Base-by-base conservation (phyloP, 2,329 filamentous ascomycete genomes). In the Fusarium xylarioides region DNA sequence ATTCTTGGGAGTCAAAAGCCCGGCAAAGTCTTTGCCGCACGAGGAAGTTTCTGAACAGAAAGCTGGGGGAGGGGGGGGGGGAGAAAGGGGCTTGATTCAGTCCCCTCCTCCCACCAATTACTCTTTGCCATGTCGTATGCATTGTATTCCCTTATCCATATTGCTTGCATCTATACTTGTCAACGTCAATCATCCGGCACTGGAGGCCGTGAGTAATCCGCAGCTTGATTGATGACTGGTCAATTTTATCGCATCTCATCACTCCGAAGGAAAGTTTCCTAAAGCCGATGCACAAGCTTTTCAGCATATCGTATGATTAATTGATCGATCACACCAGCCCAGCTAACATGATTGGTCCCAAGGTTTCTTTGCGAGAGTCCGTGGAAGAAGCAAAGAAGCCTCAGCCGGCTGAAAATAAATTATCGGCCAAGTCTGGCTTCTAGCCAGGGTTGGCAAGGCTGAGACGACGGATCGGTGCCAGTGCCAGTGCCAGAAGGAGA, bases 261-360 rank as follows among this genome's bases (percentile, higher is more conserved):
- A 65, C 47, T 52, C 37, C 46, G 14, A 53, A 59, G 56, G 54
- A 62, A 55, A 63, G 52, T 58, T 42, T 35, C 30, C 44, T 64
- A 34, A 50, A 62, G 28, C 55, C 55, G 58, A 68, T 23, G 38
- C 30, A 47, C 62, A 60, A 61, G 61, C 46, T 54, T 59, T 44
- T 19, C 23, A 74, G 68, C 58, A 65, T 70, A 78, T 78, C 73
- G 71, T 78, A 78, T 74, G 76, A 76, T 76, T 62, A 37, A 76
- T 77, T 71, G 76, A 74, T 75, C 59, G 38, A 74, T 77, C 73
- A 78, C 66, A 66, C 73, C 71, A 77, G 71, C 52, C 37, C 32
- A 37, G 37, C n/a, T 21, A 40, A 50, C 21, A 42, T 63, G 66
- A 74, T 70, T 73, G 66, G 75, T 54, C 38, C 59, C 54, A 53